Evolutionary conservation across 2,329 filamentous ascomycete species (phyloP).

Genomic region (Neospermospora avenae): DNA sequence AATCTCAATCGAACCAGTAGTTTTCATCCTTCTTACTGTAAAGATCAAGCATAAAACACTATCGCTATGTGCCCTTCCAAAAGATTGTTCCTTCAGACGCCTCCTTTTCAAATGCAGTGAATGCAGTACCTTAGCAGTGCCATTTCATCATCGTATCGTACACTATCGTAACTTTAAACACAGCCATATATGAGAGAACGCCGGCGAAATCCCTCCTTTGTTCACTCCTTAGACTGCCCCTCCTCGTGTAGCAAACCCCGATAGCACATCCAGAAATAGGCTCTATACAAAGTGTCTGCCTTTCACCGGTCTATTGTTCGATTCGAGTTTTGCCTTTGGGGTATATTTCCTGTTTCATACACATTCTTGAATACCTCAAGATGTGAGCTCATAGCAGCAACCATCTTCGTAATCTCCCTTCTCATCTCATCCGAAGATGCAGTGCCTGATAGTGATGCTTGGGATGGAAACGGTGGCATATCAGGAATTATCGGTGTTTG

Average conservation of each 20-base stretch:
- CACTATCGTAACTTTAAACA: neutral
- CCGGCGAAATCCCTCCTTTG: neutral
- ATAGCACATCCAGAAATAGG: neutral
- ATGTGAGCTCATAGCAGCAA: slow-evolving; percentile 26
- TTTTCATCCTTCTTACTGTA: neutral
- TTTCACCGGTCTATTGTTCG: neutral
- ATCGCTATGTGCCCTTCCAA: slow-evolving; percentile 7
- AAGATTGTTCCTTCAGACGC: neutral
- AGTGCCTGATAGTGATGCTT: slow-evolving; percentile 25
- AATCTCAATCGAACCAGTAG: no score
- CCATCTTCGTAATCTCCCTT: slow-evolving; percentile 26
- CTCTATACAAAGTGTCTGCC: neutral
- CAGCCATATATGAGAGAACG: neutral
- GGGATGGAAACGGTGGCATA: slow-evolving; percentile 24
- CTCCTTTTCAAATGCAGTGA: slow-evolving; percentile 4
- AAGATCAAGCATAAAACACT: slow-evolving; percentile 2
- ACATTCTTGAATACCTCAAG: slow-evolving; percentile 29
- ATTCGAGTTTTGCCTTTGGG: slow-evolving; percentile 10
- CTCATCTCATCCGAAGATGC: slow-evolving; percentile 29
- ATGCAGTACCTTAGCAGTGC: neutral
- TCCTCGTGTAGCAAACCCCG: neutral
- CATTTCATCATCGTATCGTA: neutral
- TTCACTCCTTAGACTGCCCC: neutral
- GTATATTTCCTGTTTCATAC: slow-evolving; percentile 21
- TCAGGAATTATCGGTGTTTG: neutral